Percentiles rank a stretch among this genome's conserved stretches.
phyloP scores from a whole-genome alignment of 179 eudicot species.

The Camellia oleifera region DNA sequence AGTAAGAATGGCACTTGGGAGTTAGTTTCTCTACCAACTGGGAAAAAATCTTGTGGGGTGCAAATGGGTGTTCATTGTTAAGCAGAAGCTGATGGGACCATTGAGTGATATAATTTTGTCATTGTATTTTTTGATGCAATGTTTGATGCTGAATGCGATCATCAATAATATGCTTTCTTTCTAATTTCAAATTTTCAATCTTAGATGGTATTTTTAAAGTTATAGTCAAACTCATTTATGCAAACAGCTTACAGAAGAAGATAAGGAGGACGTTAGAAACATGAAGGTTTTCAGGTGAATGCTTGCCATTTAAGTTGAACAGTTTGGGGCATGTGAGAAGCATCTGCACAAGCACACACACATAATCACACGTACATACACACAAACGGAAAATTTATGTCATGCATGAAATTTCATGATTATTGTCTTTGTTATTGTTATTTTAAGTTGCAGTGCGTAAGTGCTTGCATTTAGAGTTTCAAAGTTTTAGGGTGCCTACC shows the following conservation, averaged over 20 bases:
- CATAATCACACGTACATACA: not conserved
- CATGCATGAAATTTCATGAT: not conserved
- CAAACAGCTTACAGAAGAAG: conserved; percentile 2
- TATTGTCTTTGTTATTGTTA: not conserved
- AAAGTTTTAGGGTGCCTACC: not conserved
- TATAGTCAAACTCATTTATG: no score
- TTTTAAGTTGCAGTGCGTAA: conserved; percentile 4
- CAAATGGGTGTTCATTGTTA: no score
- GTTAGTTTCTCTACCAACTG: no score
- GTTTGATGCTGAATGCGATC: not conserved
- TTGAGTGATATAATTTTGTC: not conserved
- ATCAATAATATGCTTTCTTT: not conserved
- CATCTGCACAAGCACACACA: not conserved
- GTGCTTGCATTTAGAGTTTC: not conserved
- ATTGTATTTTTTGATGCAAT: not conserved
- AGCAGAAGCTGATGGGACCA: no score
- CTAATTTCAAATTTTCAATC: not conserved
- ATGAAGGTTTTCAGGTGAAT: not conserved
- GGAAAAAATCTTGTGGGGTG: no score
- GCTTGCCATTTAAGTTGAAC: not conserved
- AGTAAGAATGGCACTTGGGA: no score
- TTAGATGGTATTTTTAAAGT: not conserved
- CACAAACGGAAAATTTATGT: not conserved
- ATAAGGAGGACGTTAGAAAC: not conserved
- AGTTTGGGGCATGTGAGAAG: not conserved